Evolutionary conservation across 73 alveolate genomes (phyloP).

Genomic region (Tetrahymena elliotti): DNA sequence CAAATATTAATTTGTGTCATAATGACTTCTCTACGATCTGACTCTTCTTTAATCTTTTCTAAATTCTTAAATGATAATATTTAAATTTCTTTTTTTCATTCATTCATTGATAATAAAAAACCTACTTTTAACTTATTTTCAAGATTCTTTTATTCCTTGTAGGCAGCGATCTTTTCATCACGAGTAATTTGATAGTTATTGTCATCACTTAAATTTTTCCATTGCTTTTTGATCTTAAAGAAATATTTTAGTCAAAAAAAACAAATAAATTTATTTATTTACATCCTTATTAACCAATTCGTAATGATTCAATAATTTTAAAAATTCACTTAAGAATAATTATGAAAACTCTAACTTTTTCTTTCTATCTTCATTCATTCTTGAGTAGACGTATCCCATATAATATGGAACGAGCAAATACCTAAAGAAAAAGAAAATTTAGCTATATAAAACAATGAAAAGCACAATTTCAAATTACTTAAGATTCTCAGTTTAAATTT

Average conservation of each 20-base stretch:
- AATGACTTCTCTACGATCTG: conserved; percentile 44
- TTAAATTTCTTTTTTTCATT: not conserved
- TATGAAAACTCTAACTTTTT: not conserved
- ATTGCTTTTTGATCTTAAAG: not conserved
- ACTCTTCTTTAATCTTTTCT: conserved; percentile 51
- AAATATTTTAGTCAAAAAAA: not conserved
- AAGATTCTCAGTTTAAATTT: not conserved
- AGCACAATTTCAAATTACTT: not conserved
- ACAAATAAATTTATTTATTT: not conserved
- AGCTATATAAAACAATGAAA: not conserved
- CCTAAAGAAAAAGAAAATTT: not conserved
- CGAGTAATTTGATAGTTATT: not conserved
- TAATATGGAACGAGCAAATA: not conserved
- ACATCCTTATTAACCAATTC: not conserved
- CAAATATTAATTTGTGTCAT: conserved; percentile 41
- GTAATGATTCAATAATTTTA: not conserved
- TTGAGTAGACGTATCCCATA: not conserved
- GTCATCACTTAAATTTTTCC: not conserved
- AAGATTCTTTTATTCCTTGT: not conserved
- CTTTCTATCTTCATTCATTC: not conserved
- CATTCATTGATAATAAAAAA: not conserved
- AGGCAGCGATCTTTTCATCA: not conserved
- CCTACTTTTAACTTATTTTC: not conserved
- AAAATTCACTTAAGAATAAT: not conserved
- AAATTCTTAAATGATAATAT: conserved; percentile 35